Evolutionary conservation across 768 basidiomycete genomes (phyloP).

Genomic region (Naganishia vaughanmartiniae): DNA sequence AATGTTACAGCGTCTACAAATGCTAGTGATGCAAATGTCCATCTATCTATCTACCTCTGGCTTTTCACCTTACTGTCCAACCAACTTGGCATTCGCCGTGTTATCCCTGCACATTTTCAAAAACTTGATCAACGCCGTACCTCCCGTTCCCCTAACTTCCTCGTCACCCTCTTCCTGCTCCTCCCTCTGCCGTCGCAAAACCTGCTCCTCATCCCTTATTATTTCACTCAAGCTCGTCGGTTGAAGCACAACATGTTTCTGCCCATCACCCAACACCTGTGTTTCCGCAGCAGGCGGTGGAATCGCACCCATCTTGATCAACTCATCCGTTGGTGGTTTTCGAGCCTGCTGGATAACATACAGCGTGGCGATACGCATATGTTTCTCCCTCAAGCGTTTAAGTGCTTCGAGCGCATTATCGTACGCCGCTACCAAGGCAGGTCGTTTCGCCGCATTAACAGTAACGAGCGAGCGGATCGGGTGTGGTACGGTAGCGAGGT

Average conservation of each 20-base stretch:
- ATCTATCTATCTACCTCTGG: no score
- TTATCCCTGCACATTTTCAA: conserved; percentile 89
- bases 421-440: conserved; percentile 58
- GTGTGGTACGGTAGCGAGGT: conserved; percentile 65
- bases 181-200: not conserved
- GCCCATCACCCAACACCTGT: conserved; percentile 19
- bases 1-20: not conserved
- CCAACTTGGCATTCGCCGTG: conserved; percentile 54
- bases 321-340: conserved; percentile 42
- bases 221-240: conserved; percentile 25
- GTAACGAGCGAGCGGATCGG: conserved; percentile 64
- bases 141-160: conserved; percentile 79
- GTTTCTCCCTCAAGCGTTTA: conserved; percentile 77
- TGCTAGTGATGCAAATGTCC: no score
- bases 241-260: conserved; percentile 17
- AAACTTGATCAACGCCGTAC: conserved; percentile 74
- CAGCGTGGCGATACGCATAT: conserved; percentile 82
- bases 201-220: conserved; percentile 31
- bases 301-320: conserved; percentile 39
- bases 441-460: conserved; percentile 36
- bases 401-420: conserved; percentile 73
- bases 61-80: no score
- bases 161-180: conserved; percentile 42
- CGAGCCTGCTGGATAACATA: conserved; percentile 85
- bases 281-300: conserved; percentile 29